phyloP scores from a whole-genome alignment of 352 stramenopile genomes.

The Sclerospora graminicola region DNA sequence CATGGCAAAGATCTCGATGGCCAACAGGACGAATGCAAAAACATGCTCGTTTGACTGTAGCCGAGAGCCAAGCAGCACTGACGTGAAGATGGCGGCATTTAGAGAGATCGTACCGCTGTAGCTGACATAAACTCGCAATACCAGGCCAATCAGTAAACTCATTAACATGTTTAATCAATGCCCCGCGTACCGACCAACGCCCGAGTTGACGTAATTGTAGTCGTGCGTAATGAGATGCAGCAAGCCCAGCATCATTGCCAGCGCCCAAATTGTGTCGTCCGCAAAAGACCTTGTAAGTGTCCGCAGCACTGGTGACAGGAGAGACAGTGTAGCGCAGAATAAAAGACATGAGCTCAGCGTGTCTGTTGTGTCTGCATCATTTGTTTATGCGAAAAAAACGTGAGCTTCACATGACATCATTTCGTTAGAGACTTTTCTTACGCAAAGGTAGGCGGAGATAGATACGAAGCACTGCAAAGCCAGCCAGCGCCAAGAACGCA shows the following conservation, averaged over 20 bases:
- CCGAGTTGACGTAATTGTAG: conserved; percentile 83
- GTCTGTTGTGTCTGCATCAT: conserved; percentile 29
- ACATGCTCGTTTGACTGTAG: conserved; percentile 87
- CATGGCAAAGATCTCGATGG: conserved; percentile 86
- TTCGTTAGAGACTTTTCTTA: conserved; percentile 16
- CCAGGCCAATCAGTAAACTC: conserved; percentile 3
- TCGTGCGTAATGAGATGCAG: conserved; percentile 88
- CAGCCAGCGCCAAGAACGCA: conserved; percentile 36
- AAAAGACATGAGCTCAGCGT: conserved; percentile 62
- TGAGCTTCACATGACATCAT: background rate
- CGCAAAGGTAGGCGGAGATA: conserved; percentile 24
- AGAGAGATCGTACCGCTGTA: conserved; percentile 87
- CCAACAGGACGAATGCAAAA: conserved; percentile 85
- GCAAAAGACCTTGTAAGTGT: conserved; percentile 87
- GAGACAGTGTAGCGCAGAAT: conserved; percentile 74
- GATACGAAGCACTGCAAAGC: conserved; percentile 45
- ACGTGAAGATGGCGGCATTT: conserved; percentile 88
- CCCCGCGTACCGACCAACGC: conserved; percentile 43
- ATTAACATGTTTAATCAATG: background rate
- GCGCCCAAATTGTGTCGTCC: conserved; percentile 87
- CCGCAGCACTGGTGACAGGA: conserved; percentile 83
- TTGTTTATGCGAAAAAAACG: background rate
- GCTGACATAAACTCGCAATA: conserved; percentile 17
- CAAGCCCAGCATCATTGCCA: conserved; percentile 62
- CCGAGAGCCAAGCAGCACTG: conserved; percentile 85